These are phyloP conservation scores for Penicillium decumbens DNA, from an alignment of 2,329 filamentous ascomycete genomes.

Conservation along the genomic window DNA sequence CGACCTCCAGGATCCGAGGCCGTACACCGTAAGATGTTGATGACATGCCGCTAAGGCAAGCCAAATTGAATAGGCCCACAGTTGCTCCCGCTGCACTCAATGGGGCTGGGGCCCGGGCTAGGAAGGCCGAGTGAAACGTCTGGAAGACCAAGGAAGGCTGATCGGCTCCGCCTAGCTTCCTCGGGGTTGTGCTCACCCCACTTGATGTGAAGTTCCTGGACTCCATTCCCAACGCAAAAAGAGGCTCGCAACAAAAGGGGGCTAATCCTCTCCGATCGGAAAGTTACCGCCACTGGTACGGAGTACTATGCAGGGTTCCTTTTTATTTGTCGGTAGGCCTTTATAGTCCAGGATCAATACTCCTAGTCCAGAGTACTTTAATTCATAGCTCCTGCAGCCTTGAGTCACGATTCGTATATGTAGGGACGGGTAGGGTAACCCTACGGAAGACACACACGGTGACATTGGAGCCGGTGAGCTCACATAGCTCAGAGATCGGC, in stretches of 20 bases:
- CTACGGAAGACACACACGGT: not conserved
- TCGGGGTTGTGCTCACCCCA: not conserved
- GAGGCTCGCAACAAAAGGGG: constrained; percentile 14
- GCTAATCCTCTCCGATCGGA: constrained; percentile 18
- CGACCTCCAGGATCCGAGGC: constrained; percentile 1
- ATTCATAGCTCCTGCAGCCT: no score
- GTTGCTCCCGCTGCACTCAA: constrained; percentile 18
- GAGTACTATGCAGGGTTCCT: not conserved
- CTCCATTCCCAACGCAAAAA: not conserved
- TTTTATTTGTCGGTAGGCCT: not conserved
- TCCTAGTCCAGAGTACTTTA: not conserved
- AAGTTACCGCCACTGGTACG: constrained; percentile 10
- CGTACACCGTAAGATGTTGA: constrained; percentile 22
- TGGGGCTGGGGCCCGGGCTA: constrained; percentile 5
- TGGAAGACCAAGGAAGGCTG: constrained; percentile 24
- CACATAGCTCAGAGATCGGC: constrained; percentile 21
- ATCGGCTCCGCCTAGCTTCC: constrained; percentile 11
- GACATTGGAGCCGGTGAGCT: constrained; percentile 7
- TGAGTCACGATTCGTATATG: not conserved
- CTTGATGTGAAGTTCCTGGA: not conserved
- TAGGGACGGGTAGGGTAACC: not conserved
- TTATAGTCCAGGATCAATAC: not conserved
- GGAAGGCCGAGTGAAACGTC: constrained; percentile 19
- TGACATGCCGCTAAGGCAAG: constrained; percentile 26
- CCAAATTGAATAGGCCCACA: constrained; percentile 20